Conservation (phyloP, 768 basidiomycete genomes). For the Rhodotorula babjevae region DNA sequence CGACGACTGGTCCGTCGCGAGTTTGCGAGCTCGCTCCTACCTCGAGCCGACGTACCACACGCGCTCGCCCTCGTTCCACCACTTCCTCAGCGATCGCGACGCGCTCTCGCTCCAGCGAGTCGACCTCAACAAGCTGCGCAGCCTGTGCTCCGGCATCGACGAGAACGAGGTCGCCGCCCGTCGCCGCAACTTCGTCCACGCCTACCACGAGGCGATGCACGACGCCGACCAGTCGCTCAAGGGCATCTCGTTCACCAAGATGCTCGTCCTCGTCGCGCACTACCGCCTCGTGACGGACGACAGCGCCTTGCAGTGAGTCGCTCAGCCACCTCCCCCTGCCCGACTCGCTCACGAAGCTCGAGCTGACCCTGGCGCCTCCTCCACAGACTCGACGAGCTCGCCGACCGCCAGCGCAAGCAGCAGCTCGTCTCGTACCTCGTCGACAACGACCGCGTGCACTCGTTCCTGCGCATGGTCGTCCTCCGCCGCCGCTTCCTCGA, state of each 20-base stretch:
- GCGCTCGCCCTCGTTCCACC: slow-evolving; percentile 43
- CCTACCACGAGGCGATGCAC: slow-evolving; percentile 78
- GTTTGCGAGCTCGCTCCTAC: slow-evolving; percentile 57
- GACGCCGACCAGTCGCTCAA: slow-evolving; percentile 60
- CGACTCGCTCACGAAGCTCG: no score
- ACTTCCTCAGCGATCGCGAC: slow-evolving; percentile 24
- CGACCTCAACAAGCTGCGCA: slow-evolving; percentile 61
- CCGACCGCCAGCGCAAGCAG: slow-evolving; percentile 16
- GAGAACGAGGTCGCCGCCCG: slow-evolving; percentile 60
- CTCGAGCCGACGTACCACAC: neutral
- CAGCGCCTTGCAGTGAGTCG: slow-evolving; percentile 75
- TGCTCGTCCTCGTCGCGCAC: slow-evolving; percentile 81
- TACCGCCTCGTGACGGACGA: slow-evolving; percentile 86
- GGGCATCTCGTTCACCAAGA: slow-evolving; percentile 85
- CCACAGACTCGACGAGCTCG: slow-evolving; percentile 34
- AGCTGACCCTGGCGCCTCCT: no score
- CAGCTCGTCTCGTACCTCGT: slow-evolving; percentile 7
- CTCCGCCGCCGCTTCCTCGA: slow-evolving; percentile 21
- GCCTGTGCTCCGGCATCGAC: slow-evolving; percentile 63
- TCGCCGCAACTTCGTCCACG: slow-evolving; percentile 63
- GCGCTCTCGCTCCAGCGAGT: slow-evolving; percentile 52
- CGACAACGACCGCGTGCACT: slow-evolving; percentile 21
- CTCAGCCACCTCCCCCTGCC: no score
- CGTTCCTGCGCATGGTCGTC: slow-evolving; percentile 26
- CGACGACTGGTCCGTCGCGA: slow-evolving; percentile 58